phyloP scores from a whole-genome alignment of 1,284 basidiomycete genomes.

The Papiliotrema fonsecae region DNA sequence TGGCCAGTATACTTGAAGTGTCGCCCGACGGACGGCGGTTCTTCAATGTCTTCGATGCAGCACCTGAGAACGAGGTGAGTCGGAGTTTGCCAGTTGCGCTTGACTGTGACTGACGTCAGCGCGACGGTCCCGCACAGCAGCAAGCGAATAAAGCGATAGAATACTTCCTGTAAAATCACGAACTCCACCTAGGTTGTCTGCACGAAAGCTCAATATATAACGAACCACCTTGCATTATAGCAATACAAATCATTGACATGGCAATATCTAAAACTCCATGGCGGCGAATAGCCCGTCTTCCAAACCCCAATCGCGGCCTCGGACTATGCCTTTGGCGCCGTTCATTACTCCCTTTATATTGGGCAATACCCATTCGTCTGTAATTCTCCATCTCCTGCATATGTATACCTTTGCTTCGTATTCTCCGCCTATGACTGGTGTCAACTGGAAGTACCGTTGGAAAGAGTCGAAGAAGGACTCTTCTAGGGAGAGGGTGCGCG shows the following conservation, averaged over 20 bases:
- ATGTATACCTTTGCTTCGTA: constrained; percentile 38
- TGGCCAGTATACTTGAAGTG: constrained; percentile 93
- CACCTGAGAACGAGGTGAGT: constrained; percentile 79
- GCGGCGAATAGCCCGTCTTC: constrained; percentile 36
- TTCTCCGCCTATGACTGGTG: constrained; percentile 30
- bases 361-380: constrained; percentile 34
- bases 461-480: constrained; percentile 45
- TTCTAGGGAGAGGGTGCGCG: constrained; percentile 39
- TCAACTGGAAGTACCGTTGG: constrained; percentile 32
- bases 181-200: constrained; percentile 1
- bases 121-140: constrained; percentile 47
- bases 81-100: too few species aligned
- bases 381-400: constrained; percentile 37
- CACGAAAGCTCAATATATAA: constrained; percentile 2
- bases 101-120: constrained; percentile 14
- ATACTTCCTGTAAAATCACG: constrained; percentile 38
- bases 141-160: constrained; percentile 41
- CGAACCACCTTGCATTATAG: neutral
- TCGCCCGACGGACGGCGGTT: constrained; percentile 83
- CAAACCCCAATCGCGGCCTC: constrained; percentile 31
- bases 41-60: constrained; percentile 96
- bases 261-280: too few species aligned
- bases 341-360: constrained; percentile 32
- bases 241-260: constrained; percentile 18
- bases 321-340: constrained; percentile 29